Conservation (phyloP, 2,329 filamentous ascomycete species). For the Waltergamsia citrina region DNA sequence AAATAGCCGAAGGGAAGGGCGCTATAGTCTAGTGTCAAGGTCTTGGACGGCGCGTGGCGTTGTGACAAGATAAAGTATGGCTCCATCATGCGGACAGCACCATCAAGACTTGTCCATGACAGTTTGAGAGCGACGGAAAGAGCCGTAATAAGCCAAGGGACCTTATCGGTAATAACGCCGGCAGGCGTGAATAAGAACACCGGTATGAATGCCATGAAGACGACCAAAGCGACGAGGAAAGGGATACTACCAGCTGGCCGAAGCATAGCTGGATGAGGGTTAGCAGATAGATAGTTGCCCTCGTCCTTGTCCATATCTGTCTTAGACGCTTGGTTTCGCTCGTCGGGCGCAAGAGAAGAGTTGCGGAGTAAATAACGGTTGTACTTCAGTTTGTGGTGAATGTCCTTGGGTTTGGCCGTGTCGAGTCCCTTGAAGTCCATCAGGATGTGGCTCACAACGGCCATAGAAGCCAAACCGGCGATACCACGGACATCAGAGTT, state of each 20-base stretch:
- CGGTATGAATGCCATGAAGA: constrained; percentile 50
- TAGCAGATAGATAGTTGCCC: constrained; percentile 40
- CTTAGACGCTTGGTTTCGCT: constrained; percentile 29
- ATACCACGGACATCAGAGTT: constrained; percentile 62
- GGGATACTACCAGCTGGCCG: constrained; percentile 49
- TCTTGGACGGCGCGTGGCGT: constrained; percentile 55
- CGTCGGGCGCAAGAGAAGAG: constrained; percentile 59
- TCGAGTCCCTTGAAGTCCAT: constrained; percentile 68
- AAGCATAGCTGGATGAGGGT: constrained; percentile 62
- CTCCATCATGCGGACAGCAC: constrained; percentile 62
- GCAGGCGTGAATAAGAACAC: constrained; percentile 50
- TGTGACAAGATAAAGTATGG: constrained; percentile 63
- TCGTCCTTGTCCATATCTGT: constrained; percentile 23
- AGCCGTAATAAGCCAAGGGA: constrained; percentile 56
- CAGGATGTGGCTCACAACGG: constrained; percentile 62
- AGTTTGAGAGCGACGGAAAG: constrained; percentile 59
- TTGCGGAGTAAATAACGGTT: constrained; percentile 62
- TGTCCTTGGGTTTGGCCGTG: constrained; percentile 53
- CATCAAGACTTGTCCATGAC: constrained; percentile 59
- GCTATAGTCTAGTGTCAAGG: constrained; percentile 64
- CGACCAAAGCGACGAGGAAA: constrained; percentile 47
- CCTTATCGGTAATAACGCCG: constrained; percentile 46
- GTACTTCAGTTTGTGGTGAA: constrained; percentile 57
- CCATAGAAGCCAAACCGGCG: constrained; percentile 66
- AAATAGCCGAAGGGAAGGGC: constrained; percentile 60